Base-by-base conservation (phyloP, 345 rosid genomes). In the Viola odorata region DNA sequence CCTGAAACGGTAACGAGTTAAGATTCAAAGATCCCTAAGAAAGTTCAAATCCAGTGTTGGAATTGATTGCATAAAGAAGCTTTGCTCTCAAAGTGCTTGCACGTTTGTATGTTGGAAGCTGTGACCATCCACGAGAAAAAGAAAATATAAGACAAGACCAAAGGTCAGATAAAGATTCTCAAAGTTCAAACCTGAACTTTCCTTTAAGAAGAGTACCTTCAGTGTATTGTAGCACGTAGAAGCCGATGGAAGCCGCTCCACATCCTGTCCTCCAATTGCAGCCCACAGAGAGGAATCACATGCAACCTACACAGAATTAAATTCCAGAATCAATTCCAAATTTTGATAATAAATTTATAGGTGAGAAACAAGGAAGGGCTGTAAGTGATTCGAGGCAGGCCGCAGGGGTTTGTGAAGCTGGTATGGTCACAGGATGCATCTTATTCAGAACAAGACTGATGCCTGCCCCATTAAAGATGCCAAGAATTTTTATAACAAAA, bases 161-260 rank as follows among this genome's bases (percentile, higher is more conserved):
- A 36, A 12, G 12, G 54, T 61, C 45, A 61, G 69, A 50, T 37
- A 12, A 23, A 48, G n/a, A 41, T 12, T 36, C 41, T 40, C 7
- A 41, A 36, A 51, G 7, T n/a, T 47, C 12, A 41, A 7, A 51
- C 55, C 14, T 23, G 12, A 65, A 36, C 3, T 13, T 49, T 13
- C 36, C 3, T 41, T 36, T 60, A 55, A 41, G 38, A 15, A 38
- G 53, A 56, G 56, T 66, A 94, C 97, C 97, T 90, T 94, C 60
- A 94, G 96, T 65, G 97, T 94, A 77, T 94, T 94, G 81, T 94
- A 90, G 85, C 99, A 94, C 17, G 99, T 90, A 58, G 99, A 94
- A 73, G 99, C 91, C 37, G 97, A 94, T 61, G 99, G 97, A 75
- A 94, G 99, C 69, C 99, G 82, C 60, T 90, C 99, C 55, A 88